Base-by-base conservation (phyloP, 352 stramenopile genomes). In the Halophytophthora polymorphica region DNA sequence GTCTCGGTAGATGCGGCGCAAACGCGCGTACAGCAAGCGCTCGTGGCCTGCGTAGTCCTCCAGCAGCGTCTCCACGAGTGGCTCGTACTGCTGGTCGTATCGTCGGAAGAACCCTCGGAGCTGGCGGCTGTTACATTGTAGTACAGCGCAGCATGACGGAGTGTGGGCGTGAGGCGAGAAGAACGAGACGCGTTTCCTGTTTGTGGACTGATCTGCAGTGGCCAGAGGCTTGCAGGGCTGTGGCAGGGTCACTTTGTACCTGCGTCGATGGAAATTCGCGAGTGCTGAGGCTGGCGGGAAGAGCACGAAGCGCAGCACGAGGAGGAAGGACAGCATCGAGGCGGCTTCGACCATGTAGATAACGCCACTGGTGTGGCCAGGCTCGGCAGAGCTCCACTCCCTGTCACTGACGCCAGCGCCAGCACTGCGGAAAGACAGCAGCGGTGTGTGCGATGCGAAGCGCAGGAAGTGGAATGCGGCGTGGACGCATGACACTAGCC, bases 31-130 rank as follows among this genome's bases (percentile, higher is more conserved):
- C 17, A 86, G 68, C 38, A 84, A 46, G 0, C 64, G 59, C 40
- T 86, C 75, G 52, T 86, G 76, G 25, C 75, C 75, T 4, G 63
- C 56, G 56, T 83, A 82, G 42, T 82, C 71, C 23, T 74, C 63
- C 21, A 83, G 45, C 36, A 86, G 36, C 10, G 50, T 43, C 22
- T 82, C 61, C 1, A 76, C 67, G 22, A 77, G 55, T 31, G 45
- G 39, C 10, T 76, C 47, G 50, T 74, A 80, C 50, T 71, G 60
- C 29, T 34, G 57, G 51, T 86, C 72, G 54, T 86, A 64, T 29
- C 65, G 50, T 28, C 56, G 14, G 41, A 84, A 86, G 58, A 84
- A 86, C 5, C 18, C 22, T 31, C 64, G 58, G 34, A 86, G 56
- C 33, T 72, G 62, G 38, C 53, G 50, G 28, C 60, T 75, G 50